Conservation (phyloP, 495 filamentous ascomycete genomes). For the Penicillium manginii region DNA sequence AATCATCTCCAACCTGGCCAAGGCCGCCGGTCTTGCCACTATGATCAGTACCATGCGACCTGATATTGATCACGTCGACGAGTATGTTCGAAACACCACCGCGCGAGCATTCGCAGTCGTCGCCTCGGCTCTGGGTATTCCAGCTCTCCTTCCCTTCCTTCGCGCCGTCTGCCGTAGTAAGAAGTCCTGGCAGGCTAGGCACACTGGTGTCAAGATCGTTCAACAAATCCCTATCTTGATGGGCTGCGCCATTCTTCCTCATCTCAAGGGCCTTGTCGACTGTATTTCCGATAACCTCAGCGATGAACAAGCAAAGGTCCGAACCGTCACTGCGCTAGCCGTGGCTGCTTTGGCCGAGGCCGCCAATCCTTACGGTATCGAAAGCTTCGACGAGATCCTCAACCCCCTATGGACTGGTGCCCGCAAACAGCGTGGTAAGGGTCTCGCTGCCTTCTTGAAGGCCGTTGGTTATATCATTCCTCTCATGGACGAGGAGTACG, state of each 20-base stretch:
- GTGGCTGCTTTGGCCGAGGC: constrained; percentile 97
- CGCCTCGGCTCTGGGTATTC: constrained; percentile 94
- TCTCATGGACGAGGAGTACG: constrained; percentile 99
- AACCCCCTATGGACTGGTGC: constrained; percentile 98
- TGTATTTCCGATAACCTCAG: constrained; percentile 95
- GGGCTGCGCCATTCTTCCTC: constrained; percentile 95
- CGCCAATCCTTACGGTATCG: constrained; percentile 97
- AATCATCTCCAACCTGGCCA: constrained; percentile 96
- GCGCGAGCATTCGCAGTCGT: constrained; percentile 97
- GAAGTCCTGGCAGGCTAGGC: constrained; percentile 97
- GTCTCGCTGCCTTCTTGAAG: constrained; percentile 93
- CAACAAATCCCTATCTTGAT: constrained; percentile 99
- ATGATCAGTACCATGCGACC: constrained; percentile 99
- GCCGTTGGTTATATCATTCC: constrained; percentile 98
- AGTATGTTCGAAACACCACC: constrained; percentile 99
- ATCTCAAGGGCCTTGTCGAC: constrained; percentile 94
- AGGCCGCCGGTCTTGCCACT: constrained; percentile 94
- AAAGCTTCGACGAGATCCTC: constrained; percentile 96
- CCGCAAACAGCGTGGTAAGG: constrained; percentile 93
- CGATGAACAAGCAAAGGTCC: constrained; percentile 96
- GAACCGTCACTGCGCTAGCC: constrained; percentile 92
- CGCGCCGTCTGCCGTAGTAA: constrained; percentile 95
- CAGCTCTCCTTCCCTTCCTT: constrained; percentile 91
- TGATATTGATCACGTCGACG: constrained; percentile 97
- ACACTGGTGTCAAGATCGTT: constrained; percentile 99